Conservation (phyloP, 73 alveolate genomes). For the Blepharisma japonicum region DNA sequence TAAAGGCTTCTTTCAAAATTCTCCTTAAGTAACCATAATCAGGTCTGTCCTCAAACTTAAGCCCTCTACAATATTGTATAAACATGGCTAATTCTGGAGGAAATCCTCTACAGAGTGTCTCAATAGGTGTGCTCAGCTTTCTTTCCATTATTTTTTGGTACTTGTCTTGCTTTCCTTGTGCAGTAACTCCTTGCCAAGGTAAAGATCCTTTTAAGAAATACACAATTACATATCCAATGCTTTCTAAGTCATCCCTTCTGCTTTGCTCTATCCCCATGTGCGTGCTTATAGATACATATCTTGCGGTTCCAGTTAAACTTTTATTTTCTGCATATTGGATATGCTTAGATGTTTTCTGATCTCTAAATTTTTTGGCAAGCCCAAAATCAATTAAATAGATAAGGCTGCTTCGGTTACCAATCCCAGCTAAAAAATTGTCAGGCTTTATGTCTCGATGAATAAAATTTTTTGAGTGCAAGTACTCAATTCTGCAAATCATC, state of each 20-base stretch:
- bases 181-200: conserved; percentile 85
- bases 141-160: conserved; percentile 68
- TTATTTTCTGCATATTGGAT: conserved; percentile 46
- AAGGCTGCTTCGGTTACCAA: conserved; percentile 65
- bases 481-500: conserved; percentile 70
- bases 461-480: conserved; percentile 73
- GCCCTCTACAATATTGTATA: conserved; percentile 65
- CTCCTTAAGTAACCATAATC: conserved; percentile 71
- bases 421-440: conserved; percentile 88
- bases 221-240: conserved; percentile 61
- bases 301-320: conserved; percentile 77
- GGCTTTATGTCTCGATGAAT: conserved; percentile 89
- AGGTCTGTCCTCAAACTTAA: conserved; percentile 88
- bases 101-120: conserved; percentile 69
- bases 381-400: conserved; percentile 81
- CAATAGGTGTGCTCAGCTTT: conserved; percentile 59
- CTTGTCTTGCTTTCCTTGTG: conserved; percentile 62
- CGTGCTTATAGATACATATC: conserved; percentile 90
- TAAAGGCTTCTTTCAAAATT: conserved; percentile 46
- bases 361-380: conserved; percentile 70
- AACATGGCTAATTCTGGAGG: conserved; percentile 78
- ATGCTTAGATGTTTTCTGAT: conserved; percentile 49
- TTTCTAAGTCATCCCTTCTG: conserved; percentile 71
- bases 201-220: conserved; percentile 71
- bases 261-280: conserved; percentile 70